Evolutionary conservation across 78 protist species (phyloP).

Genomic region (Ministeria vibrans): DNA sequence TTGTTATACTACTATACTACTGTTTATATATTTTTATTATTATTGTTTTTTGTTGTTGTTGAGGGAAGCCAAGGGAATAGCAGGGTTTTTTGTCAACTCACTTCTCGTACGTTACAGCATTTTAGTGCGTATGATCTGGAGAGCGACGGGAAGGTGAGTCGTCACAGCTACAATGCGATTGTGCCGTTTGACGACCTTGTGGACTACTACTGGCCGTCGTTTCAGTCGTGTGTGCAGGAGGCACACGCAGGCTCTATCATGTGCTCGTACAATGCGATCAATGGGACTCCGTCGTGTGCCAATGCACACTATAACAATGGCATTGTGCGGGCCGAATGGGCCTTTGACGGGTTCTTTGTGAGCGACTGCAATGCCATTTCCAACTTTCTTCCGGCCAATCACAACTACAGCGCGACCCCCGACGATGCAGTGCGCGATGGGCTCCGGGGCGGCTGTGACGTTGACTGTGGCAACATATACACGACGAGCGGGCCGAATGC

Average conservation of each 20-base stretch:
- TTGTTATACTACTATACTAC: no score
- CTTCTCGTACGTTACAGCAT: no score
- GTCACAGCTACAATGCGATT: slow-evolving; percentile 34
- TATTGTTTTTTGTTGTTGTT: no score
- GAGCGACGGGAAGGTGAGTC: neutral
- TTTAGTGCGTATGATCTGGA: slow-evolving; percentile 31
- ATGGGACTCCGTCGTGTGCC: slow-evolving; percentile 45
- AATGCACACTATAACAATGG: neutral
- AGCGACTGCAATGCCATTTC: slow-evolving; percentile 13
- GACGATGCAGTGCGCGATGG: neutral
- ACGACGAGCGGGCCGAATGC: neutral
- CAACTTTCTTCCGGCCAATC: neutral
- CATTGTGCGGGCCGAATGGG: slow-evolving; percentile 18
- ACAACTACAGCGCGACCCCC: slow-evolving; percentile 7
- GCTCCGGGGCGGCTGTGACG: slow-evolving; percentile 24
- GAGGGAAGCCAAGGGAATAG: no score
- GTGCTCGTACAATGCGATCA: slow-evolving; percentile 50
- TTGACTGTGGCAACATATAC: slow-evolving; percentile 26
- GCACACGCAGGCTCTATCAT: slow-evolving; percentile 1
- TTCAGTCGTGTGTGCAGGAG: slow-evolving; percentile 1
- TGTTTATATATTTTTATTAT: no score
- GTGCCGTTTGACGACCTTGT: slow-evolving; percentile 11
- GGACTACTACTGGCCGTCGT: slow-evolving; percentile 17
- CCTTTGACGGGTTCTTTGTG: slow-evolving; percentile 11
- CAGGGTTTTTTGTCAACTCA: no score